Percentiles rank a stretch among this genome's conserved stretches.
Evolutionary conservation across 1,139 yeast genomes (phyloP).

Genomic region (Spathaspora sp.): DNA sequence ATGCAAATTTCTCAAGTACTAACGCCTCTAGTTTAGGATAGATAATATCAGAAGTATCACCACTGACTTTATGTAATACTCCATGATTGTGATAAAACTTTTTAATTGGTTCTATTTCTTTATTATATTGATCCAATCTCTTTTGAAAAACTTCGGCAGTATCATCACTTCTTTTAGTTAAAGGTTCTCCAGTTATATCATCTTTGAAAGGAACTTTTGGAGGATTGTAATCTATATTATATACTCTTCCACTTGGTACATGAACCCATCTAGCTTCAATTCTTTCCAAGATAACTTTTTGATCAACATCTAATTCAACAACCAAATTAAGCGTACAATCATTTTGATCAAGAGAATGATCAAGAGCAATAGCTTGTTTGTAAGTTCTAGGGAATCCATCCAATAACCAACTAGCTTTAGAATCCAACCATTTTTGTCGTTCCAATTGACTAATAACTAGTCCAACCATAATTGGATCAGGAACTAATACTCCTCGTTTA

Average conservation of each 20-base stretch:
- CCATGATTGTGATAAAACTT: slow-evolving; percentile 57
- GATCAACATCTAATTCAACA: slow-evolving; percentile 82
- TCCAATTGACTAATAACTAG: slow-evolving; percentile 54
- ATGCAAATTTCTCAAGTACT: slow-evolving; percentile 29
- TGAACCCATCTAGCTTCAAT: slow-evolving; percentile 88
- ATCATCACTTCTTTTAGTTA: slow-evolving; percentile 79
- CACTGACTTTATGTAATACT: slow-evolving; percentile 57
- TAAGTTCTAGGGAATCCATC: slow-evolving; percentile 91
- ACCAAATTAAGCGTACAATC: slow-evolving; percentile 62
- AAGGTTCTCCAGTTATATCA: slow-evolving; percentile 85
- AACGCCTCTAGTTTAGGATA: slow-evolving; percentile 64
- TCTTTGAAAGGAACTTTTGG: slow-evolving; percentile 80
- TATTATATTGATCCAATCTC: slow-evolving; percentile 63
- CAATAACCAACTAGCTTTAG: slow-evolving; percentile 61
- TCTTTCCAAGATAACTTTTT: slow-evolving; percentile 71
- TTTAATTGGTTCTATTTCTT: slow-evolving; percentile 61
- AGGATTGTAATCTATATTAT: slow-evolving; percentile 83
- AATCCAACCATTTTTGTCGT: slow-evolving; percentile 44
- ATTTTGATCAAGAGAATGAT: slow-evolving; percentile 39
- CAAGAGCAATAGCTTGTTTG: slow-evolving; percentile 65
- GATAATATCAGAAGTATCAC: slow-evolving; percentile 81
- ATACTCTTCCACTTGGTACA: slow-evolving; percentile 78
- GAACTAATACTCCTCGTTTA: slow-evolving; percentile 64
- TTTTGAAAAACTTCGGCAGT: slow-evolving; percentile 65
- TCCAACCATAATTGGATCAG: slow-evolving; percentile 66